Percentiles rank a stretch among this genome's conserved stretches.
Evolutionary conservation across 1,284 basidiomycete genomes (phyloP).

Genomic region (Wolfiporia cocos): DNA sequence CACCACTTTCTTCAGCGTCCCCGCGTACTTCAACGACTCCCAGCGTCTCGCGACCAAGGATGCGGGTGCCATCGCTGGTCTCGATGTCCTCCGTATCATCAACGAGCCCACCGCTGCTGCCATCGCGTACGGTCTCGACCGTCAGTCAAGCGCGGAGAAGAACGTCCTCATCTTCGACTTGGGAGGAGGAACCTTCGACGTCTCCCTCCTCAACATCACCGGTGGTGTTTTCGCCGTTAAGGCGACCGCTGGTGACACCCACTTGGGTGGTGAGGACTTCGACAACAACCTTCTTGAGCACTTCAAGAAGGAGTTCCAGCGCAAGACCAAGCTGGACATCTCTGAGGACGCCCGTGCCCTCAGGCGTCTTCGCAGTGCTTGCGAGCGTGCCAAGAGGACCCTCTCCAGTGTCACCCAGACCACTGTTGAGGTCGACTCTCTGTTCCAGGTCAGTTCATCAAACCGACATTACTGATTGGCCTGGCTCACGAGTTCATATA

Average conservation of each 20-base stretch:
- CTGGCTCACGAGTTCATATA: slow-evolving; percentile 15
- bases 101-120: slow-evolving; percentile 96
- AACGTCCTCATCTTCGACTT: slow-evolving; percentile 99
- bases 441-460: slow-evolving; percentile 68
- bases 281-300: slow-evolving; percentile 97
- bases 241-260: slow-evolving; percentile 98
- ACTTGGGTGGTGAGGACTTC: slow-evolving; percentile 97
- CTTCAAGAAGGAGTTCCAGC: slow-evolving; percentile 99
- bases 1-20: slow-evolving; percentile 50
- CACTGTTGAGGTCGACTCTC: slow-evolving; percentile 96
- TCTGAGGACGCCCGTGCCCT: slow-evolving; percentile 92
- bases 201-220: slow-evolving; percentile 93
- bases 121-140: slow-evolving; percentile 91
- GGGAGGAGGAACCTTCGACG: slow-evolving; percentile 98
- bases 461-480: slow-evolving; percentile 3
- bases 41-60: slow-evolving; percentile 95
- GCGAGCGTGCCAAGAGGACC: slow-evolving; percentile 98
- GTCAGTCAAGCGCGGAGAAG: slow-evolving; percentile 88
- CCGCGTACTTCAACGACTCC: slow-evolving; percentile 97
- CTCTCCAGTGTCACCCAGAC: slow-evolving; percentile 97
- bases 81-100: slow-evolving; percentile 96
- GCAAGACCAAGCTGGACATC: slow-evolving; percentile 95
- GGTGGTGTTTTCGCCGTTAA: slow-evolving; percentile 97
- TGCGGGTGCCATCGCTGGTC: slow-evolving; percentile 87
- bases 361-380: slow-evolving; percentile 95